Conservation (phyloP, 495 filamentous ascomycete species). For the Pyrenopolyporus hunteri region DNA sequence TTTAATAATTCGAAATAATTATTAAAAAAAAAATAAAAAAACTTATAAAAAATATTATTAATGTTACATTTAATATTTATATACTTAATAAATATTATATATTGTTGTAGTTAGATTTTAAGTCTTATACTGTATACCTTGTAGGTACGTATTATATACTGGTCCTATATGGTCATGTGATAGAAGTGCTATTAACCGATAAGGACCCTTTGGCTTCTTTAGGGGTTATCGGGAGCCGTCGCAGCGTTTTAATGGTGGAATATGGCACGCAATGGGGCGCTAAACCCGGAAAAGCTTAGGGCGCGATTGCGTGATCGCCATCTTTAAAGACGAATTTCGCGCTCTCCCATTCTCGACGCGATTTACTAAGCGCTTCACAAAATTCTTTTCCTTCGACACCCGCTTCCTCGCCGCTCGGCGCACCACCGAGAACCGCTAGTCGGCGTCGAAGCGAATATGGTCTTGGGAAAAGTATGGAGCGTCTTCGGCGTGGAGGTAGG, state of each 20-base stretch:
- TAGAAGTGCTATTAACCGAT: background rate
- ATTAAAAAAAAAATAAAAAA: too few species aligned
- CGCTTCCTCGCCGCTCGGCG: slow-evolving; percentile 29
- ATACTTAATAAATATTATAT: too few species aligned
- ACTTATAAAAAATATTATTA: too few species aligned
- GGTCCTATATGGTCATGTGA: background rate
- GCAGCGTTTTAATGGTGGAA: slow-evolving; percentile 24
- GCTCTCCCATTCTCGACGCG: slow-evolving; percentile 25
- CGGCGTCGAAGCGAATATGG: slow-evolving; percentile 30
- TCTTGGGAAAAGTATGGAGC: slow-evolving; percentile 30
- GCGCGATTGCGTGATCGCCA: slow-evolving; percentile 33
- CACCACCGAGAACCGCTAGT: slow-evolving; percentile 36
- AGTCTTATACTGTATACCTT: too few species aligned
- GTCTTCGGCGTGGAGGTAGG: slow-evolving; percentile 38
- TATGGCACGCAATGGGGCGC: slow-evolving; percentile 3
- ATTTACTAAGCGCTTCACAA: slow-evolving; percentile 23
- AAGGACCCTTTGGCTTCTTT: slow-evolving; percentile 11
- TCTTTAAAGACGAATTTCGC: slow-evolving; percentile 34
- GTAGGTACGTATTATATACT: too few species aligned
- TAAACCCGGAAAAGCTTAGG: slow-evolving; percentile 15
- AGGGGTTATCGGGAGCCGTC: slow-evolving; percentile 11
- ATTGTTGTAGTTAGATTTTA: too few species aligned
- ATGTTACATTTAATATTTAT: too few species aligned
- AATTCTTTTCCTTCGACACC: slow-evolving; percentile 32
- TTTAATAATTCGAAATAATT: too few species aligned